Evolutionary conservation across 73 alveolate species (phyloP).

Genomic region (Tetrahymena borealis): DNA sequence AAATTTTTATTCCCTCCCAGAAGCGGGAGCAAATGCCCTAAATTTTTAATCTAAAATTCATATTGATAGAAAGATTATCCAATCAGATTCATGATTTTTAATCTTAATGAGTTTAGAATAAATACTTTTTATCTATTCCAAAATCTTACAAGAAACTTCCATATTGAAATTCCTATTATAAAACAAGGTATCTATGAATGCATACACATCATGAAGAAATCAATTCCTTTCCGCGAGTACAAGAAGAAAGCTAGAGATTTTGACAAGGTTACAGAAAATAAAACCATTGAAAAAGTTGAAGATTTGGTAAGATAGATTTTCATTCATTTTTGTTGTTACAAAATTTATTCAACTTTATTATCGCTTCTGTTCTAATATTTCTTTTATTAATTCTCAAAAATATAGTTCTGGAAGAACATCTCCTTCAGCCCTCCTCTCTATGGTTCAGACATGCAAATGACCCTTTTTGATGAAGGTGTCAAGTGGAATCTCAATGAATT

Average conservation of each 20-base stretch:
- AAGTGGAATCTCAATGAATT: constrained; percentile 67
- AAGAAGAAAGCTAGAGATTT: constrained; percentile 34
- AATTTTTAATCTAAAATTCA: not conserved
- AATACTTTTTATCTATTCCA: no score
- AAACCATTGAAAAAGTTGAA: constrained; percentile 57
- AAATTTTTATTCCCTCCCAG: not conserved
- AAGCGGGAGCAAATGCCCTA: not conserved
- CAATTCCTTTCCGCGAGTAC: constrained; percentile 52
- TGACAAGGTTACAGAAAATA: constrained; percentile 38
- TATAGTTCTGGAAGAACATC: constrained; percentile 67
- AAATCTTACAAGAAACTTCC: no score
- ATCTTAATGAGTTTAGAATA: not conserved
- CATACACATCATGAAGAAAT: constrained; percentile 56
- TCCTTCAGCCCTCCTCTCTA: constrained; percentile 77
- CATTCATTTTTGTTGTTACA: not conserved
- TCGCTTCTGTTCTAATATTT: not conserved
- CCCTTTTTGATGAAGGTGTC: constrained; percentile 56
- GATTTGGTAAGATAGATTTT: constrained; percentile 40
- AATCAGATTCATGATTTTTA: not conserved
- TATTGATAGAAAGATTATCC: not conserved
- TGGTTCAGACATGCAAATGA: constrained; percentile 72
- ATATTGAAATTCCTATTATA: not conserved
- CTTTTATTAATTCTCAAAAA: not conserved
- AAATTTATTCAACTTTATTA: not conserved
- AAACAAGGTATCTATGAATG: constrained; percentile 24